Percentiles rank a stretch among this genome's conserved stretches.
Evolutionary conservation across 2,329 filamentous ascomycete species (phyloP).

Genomic region (Aurifilum marmelostoma): DNA sequence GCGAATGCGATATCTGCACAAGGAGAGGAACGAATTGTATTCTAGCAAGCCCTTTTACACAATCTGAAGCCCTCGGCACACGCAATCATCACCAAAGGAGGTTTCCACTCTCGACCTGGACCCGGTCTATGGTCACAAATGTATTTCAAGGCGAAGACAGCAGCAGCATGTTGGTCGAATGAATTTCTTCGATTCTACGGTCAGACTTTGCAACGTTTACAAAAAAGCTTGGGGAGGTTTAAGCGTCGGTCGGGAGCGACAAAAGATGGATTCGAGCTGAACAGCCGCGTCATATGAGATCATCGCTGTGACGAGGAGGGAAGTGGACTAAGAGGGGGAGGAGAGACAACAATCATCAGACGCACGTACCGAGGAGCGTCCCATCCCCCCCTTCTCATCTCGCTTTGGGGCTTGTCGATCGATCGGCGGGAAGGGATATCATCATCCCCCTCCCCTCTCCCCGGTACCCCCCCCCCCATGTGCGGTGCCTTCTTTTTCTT

Average conservation of each 20-base stretch:
- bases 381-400: constrained; percentile 1
- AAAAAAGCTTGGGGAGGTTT: not conserved
- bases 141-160: constrained; percentile 7
- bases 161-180: constrained; percentile 18
- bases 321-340: too few species aligned
- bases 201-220: constrained; percentile 19
- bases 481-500: constrained; percentile 11
- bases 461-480: constrained; percentile 4
- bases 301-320: not conserved
- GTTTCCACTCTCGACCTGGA: constrained; percentile 16
- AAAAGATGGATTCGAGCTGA: not conserved
- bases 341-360: not conserved
- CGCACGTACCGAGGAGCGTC: not conserved
- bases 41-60: constrained; percentile 24
- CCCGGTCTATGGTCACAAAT: constrained; percentile 21
- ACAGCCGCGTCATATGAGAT: not conserved
- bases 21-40: constrained; percentile 29
- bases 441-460: not conserved
- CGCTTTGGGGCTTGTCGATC: constrained; percentile 14
- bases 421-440: not conserved
- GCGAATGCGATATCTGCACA: constrained; percentile 31
- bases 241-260: too few species aligned
- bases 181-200: constrained; percentile 27
- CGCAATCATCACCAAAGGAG: constrained; percentile 11
- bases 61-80: constrained; percentile 17